Percentiles rank a stretch among this genome's conserved stretches.
These are phyloP conservation scores for Steccherinum ochraceum DNA, from an alignment of 768 basidiomycete species.

Conservation along the genomic window DNA sequence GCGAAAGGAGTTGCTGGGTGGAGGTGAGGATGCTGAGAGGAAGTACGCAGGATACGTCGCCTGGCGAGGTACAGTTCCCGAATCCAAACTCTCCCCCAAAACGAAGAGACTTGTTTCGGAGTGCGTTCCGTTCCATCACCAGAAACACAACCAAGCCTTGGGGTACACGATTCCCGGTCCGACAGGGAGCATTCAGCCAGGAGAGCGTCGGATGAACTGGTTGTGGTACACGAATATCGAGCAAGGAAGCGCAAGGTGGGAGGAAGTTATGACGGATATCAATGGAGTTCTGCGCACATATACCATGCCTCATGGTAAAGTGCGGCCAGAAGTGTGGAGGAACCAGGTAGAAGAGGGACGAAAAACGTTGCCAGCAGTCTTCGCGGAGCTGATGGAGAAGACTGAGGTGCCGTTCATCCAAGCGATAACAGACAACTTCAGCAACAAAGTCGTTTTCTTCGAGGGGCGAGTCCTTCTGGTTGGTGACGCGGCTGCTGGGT, in stretches of 20 bases:
- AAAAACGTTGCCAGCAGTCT: not conserved
- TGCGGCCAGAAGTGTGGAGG: not conserved
- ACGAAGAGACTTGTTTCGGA: not conserved
- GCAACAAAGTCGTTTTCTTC: not conserved
- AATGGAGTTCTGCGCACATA: not conserved
- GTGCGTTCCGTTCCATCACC: not conserved
- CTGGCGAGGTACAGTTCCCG: not conserved
- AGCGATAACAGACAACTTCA: not conserved
- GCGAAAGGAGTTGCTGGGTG: not conserved
- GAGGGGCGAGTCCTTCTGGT: not conserved
- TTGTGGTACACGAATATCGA: not conserved
- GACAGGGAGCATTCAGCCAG: not conserved
- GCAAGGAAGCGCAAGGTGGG: not conserved
- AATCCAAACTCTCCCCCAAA: not conserved
- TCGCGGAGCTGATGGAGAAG: not conserved
- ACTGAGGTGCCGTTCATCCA: not conserved
- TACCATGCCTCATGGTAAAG: not conserved
- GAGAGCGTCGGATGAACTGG: not conserved
- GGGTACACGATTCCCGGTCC: not conserved
- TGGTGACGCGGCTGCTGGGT: not conserved
- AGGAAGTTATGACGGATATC: not conserved
- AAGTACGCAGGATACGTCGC: not conserved
- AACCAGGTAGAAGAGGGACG: not conserved
- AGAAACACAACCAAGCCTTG: not conserved
- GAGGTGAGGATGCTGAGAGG: no score